Evolutionary conservation across 768 basidiomycete species (phyloP).

Genomic region (Symmetrospora coprosmae): DNA sequence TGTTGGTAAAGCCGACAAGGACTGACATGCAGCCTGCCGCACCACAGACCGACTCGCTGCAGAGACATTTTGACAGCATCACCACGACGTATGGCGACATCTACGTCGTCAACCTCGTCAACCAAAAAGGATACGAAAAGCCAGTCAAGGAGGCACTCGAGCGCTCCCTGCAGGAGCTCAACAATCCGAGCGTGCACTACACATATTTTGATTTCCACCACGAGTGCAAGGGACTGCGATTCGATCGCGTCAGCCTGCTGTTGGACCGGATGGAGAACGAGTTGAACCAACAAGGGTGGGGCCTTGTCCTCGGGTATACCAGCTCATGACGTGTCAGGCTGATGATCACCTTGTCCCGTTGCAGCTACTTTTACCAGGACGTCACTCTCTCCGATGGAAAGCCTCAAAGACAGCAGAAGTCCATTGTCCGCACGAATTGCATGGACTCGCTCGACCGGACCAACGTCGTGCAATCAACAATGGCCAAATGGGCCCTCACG

Average conservation of each 20-base stretch:
- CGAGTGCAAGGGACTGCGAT: slow-evolving; percentile 86
- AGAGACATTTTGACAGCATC: slow-evolving; percentile 60
- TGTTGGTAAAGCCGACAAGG: too few relatives aligned
- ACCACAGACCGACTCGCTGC: slow-evolving; percentile 55
- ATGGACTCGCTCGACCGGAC: slow-evolving; percentile 92
- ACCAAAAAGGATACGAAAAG: slow-evolving; percentile 80
- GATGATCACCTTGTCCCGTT: neutral
- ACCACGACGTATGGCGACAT: slow-evolving; percentile 61
- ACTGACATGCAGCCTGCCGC: neutral
- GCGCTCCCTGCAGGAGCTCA: slow-evolving; percentile 52
- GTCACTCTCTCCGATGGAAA: slow-evolving; percentile 36
- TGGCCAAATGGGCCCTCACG: slow-evolving; percentile 73
- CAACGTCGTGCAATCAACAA: slow-evolving; percentile 83
- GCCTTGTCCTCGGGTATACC: too few relatives aligned
- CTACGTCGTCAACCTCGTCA: slow-evolving; percentile 75
- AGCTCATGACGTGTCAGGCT: neutral
- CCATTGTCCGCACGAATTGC: slow-evolving; percentile 82
- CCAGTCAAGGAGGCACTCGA: slow-evolving; percentile 95
- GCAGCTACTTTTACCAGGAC: slow-evolving; percentile 65
- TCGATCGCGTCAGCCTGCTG: slow-evolving; percentile 75
- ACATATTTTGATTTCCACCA: slow-evolving; percentile 95
- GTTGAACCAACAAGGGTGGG: slow-evolving; percentile 54
- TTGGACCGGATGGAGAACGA: slow-evolving; percentile 62
- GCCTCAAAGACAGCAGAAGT: slow-evolving; percentile 52
- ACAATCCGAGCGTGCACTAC: slow-evolving; percentile 58